phyloP scores from a whole-genome alignment of 2,329 filamentous ascomycete species.

The Penicillium polonicum region DNA sequence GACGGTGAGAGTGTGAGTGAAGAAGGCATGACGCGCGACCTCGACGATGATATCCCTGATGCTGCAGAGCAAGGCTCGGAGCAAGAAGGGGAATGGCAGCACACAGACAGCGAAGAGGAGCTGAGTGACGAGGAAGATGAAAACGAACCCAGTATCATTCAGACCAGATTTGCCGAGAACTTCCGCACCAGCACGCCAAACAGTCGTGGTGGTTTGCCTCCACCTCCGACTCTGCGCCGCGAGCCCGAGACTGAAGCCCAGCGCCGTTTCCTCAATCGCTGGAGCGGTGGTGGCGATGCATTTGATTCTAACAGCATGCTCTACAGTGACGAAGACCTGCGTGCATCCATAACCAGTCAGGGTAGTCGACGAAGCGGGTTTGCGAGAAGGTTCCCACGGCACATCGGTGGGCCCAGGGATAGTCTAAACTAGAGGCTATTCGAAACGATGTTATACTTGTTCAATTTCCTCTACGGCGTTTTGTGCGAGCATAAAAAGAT shows the following conservation, averaged over 20 bases:
- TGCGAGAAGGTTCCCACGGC: conserved; percentile 41
- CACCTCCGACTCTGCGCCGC: conserved; percentile 26
- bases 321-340: conserved; percentile 34
- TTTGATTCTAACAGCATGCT: conserved; percentile 35
- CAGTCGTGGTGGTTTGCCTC: conserved; percentile 31
- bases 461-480: neutral
- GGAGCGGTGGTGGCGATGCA: conserved; percentile 38
- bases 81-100: conserved; percentile 66
- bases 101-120: conserved; percentile 72
- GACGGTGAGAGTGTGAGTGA: conserved; percentile 53
- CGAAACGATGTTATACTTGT: neutral
- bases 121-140: conserved; percentile 47
- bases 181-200: conserved; percentile 38
- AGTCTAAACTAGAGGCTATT: conserved; percentile 51
- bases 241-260: conserved; percentile 42
- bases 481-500: neutral
- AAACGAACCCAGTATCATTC: conserved; percentile 31
- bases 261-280: conserved; percentile 39
- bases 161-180: conserved; percentile 28
- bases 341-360: conserved; percentile 32
- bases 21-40: conserved; percentile 64
- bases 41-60: conserved; percentile 70
- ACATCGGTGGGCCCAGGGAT: conserved; percentile 43
- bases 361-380: conserved; percentile 33
- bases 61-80: conserved; percentile 42